These are phyloP conservation scores for Heritiera fomes DNA, from an alignment of 345 rosid species.

Conservation along the genomic window DNA sequence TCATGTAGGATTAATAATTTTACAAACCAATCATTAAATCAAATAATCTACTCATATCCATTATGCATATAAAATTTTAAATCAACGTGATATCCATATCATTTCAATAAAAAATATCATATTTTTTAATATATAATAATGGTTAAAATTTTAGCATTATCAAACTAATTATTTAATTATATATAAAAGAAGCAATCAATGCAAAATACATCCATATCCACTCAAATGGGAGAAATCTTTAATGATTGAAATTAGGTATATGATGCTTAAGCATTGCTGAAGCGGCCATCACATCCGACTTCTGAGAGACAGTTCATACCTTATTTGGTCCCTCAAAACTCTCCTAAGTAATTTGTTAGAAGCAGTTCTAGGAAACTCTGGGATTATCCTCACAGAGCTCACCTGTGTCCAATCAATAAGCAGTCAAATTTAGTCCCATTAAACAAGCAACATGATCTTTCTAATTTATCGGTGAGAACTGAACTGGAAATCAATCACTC, in stretches of 20 bases:
- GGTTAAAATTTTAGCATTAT: too few relatives aligned
- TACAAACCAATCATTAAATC: too few relatives aligned
- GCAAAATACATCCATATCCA: too few relatives aligned
- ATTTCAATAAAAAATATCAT: too few relatives aligned
- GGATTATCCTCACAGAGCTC: constrained; percentile 59
- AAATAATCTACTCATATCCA: too few relatives aligned
- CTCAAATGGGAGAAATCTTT: not conserved
- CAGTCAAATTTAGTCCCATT: not conserved
- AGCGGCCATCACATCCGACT: constrained; percentile 46
- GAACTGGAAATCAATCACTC: not conserved
- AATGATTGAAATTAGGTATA: not conserved
- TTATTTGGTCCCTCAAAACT: constrained; percentile 65
- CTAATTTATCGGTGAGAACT: not conserved
- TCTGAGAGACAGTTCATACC: constrained; percentile 37
- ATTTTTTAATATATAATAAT: too few relatives aligned
- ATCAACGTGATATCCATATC: too few relatives aligned
- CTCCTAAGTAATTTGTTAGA: constrained; percentile 83
- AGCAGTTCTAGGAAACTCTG: constrained; percentile 80
- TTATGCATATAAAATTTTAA: too few relatives aligned
- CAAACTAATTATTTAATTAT: too few relatives aligned
- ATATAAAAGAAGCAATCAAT: too few relatives aligned
- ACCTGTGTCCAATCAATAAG: constrained; percentile 45
- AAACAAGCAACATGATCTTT: not conserved
- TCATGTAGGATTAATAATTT: too few relatives aligned
- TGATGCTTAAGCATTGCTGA: constrained; percentile 1